Evolutionary conservation across 495 filamentous ascomycete genomes (phyloP), one percentile per base, ranked within the genome.

Genomic region (Mycothermus thermophilus): DNA sequence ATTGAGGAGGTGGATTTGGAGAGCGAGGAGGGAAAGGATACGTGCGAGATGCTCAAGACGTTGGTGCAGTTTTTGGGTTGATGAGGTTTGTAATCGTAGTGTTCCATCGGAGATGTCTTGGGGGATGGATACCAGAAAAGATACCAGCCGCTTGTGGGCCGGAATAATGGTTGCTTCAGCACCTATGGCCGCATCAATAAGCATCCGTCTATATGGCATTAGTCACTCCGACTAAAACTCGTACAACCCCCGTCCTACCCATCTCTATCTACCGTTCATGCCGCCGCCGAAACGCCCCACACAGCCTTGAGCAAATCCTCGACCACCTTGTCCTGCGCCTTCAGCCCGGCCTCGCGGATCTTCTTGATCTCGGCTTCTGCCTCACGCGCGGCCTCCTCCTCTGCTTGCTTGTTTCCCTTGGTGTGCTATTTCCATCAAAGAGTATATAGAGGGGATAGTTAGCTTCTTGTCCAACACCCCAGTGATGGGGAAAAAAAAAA

Each of bases 361-460:
- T 82, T 79, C 51, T 75, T 69, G 38, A 94, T 70, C 61, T 88
- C 78, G 39, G 59, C 68, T 27, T 90, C 79, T 30, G 84, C 80
- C 46, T 93, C 82, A 59, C 76, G 75, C 52, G 74, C 72, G 37
- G 87, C 84, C 46, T 87, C 83, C 40, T 84, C 77, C 57, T 93
- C 82, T 42, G 83, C 81, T 43, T 77, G 72, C 60, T 87, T 80
- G 69, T 87, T 88, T 54, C 82, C 83, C 52, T 79, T 79, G 36
- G 78, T 77, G 59, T 94, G 84, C 83, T 87, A 28, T n/a, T n/a
- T 39, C 26, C 3, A 24, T 23, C 3, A 4, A 4, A 6, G 6
- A 25, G 22, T 24, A 9, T n/a, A 15, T n/a, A n/a, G n/a, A n/a
- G n/a, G n/a, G n/a, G 15, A 27, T 11, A 14, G 35, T 38, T 24